Base-by-base conservation (phyloP, 805 yeast species). In the Maudiozyma saulgeensis region DNA sequence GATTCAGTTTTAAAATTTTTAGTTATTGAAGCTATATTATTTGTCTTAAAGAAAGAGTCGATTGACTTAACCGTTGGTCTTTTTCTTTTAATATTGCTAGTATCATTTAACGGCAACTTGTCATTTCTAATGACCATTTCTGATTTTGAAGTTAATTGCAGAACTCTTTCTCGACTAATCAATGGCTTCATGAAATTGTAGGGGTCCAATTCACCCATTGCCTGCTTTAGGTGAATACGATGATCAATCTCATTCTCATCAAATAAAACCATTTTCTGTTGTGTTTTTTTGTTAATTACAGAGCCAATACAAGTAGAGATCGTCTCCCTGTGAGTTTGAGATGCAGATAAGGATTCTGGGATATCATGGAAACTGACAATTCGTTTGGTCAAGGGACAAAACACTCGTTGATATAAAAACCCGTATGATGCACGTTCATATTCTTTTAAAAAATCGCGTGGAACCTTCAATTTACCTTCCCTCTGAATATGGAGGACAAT, bases 401-500 rank as follows among this genome's bases (percentile, higher is more conserved):
- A 91, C 1, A 93, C 97, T 53, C 95, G 75, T 63, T 89, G 97
- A 63, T 72, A 85, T 59, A 77, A 82, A 63, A 93, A 93, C 12
- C 97, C 91, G 41, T 81, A 71, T 52, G 78, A 75, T 0, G 99
- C 98, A 44, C 72, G 70, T 32, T 68, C 61, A 47, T 80, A 82
- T 53, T 84, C 90, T 1, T 72, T 71, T 45, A 73, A 71, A 56
- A 87, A 87, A 1, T 68, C 74, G 0, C 59, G 67, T 0, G 93
- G 89, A 0, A 85, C 68, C 9, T 62, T 64, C 13, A 66, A 55
- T 58, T 80, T 82, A 0, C 85, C 87, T 18, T 82, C 86, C 38
- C 81, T 71, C 49, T 74, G 69, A 49, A 87, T 70, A 21, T 77
- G 76, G 53, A 74, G 63, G 4, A 87, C 52, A 3, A 84, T 77